Conservation (phyloP, 805 yeast species). For the Tetrapisispora phaffii region DNA sequence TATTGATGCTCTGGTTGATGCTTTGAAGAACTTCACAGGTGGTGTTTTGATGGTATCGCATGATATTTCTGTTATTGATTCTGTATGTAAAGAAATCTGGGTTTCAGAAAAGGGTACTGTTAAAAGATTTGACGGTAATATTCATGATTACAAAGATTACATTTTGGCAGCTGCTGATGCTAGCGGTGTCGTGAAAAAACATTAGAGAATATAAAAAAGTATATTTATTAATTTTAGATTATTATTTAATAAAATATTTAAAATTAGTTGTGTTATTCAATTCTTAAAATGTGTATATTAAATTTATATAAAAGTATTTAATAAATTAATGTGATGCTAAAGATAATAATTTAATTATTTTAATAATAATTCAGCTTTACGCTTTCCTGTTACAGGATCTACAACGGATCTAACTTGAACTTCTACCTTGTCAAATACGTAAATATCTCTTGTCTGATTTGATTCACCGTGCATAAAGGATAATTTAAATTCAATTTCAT, state of each 20-base stretch:
- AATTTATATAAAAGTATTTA: neutral
- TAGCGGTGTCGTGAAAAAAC: conserved; percentile 86
- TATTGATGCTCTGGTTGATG: conserved; percentile 89
- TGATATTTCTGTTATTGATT: conserved; percentile 84
- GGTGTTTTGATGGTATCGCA: conserved; percentile 97
- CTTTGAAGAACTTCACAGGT: conserved; percentile 79
- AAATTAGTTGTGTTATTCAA: neutral
- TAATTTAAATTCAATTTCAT: conserved; percentile 70
- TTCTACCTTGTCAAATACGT: conserved; percentile 74
- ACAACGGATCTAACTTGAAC: conserved; percentile 75
- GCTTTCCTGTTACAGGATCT: conserved; percentile 84
- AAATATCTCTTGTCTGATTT: conserved; percentile 40
- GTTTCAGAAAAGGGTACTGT: conserved; percentile 84
- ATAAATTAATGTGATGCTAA: neutral
- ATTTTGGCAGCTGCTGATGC: conserved; percentile 68
- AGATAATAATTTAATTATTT: conserved; percentile 26
- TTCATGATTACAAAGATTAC: conserved; percentile 82
- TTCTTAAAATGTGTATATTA: neutral
- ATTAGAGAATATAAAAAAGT: conserved; percentile 31
- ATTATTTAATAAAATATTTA: neutral
- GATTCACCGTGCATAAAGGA: conserved; percentile 40
- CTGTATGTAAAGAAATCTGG: conserved; percentile 91
- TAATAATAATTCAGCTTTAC: conserved; percentile 72
- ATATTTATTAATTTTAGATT: too few species aligned
- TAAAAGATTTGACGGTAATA: conserved; percentile 65